Evolutionary conservation across 805 yeast species (phyloP), one percentile per base, ranked within the genome.

Genomic region (Ogataea glucozyma): DNA sequence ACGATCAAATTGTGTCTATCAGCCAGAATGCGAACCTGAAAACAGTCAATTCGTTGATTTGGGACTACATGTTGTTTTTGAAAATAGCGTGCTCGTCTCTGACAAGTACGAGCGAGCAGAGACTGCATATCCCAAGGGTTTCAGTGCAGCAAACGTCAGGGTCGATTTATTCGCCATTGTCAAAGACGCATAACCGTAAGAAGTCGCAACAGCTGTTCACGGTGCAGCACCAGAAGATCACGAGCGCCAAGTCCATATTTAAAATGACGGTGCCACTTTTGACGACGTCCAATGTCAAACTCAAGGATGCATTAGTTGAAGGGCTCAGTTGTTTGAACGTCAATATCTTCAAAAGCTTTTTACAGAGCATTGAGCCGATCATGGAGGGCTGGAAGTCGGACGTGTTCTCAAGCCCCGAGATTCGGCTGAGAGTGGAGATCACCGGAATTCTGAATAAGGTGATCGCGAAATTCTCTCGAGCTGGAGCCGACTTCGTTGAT

Each of bases 41-140:
- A 24, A 50, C 47, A 11, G 53, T 53, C 14, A 55, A 51, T 32
- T 56, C 67, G 11, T 46, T 63, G 14, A 54, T 63, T 22, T 61
- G 67, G 65, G 69, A 64, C 39, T 65, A 62, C 41, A 85, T 86
- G 62, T 70, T 90, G 3, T 93, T 84, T 58, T 66, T 93, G 55
- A 85, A 91, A 33, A 93, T 89, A 44, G 97, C 96, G 0, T 91
- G 98, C 57, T 81, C 91, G 14, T 88, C 97, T 0, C 65, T 93
- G 49, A 93, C 99, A 0, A 79, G 95, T 0, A 89, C 97, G 0
- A 85, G 79, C 47, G 96, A 89, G 44, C 97, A 89, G 58, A 80
- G 85, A 52, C 64, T 88, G 13, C 83, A 79, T 48, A 75, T 81
- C n/a, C 83, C 85, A 0, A 65, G 65, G 26, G 33, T 50, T 2